phyloP scores from a whole-genome alignment of 495 filamentous ascomycete species.

The Aspergillus haitiensis region DNA sequence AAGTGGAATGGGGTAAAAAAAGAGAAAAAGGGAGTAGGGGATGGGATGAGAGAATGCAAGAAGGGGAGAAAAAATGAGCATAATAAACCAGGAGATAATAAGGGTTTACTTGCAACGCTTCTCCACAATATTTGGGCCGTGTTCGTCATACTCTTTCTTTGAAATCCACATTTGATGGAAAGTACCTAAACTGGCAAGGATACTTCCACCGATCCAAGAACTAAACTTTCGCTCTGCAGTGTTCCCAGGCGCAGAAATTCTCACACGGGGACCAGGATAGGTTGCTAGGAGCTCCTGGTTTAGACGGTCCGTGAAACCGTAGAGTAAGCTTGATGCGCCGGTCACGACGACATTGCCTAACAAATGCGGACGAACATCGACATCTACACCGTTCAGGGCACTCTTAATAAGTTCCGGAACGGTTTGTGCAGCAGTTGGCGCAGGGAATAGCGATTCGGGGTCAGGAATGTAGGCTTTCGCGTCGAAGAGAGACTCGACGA shows the following conservation, averaged over 20 bases:
- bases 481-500: slow-evolving; percentile 87
- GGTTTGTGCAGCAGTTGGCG: slow-evolving; percentile 66
- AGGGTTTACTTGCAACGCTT: slow-evolving; percentile 56
- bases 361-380: slow-evolving; percentile 80
- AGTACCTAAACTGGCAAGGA: slow-evolving; percentile 92
- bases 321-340: slow-evolving; percentile 77
- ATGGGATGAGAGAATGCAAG: not conserved
- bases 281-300: slow-evolving; percentile 75
- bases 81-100: not conserved
- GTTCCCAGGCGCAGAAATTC: slow-evolving; percentile 81
- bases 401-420: slow-evolving; percentile 77
- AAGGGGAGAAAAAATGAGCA: slow-evolving; percentile 3
- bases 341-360: slow-evolving; percentile 91
- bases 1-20: too few relatives aligned
- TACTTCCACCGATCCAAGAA: slow-evolving; percentile 95
- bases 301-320: slow-evolving; percentile 86
- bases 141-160: slow-evolving; percentile 62
- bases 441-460: slow-evolving; percentile 45
- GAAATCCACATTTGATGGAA: slow-evolving; percentile 99
- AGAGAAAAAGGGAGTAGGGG: slow-evolving; percentile 2
- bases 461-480: slow-evolving; percentile 57
- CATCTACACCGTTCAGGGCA: slow-evolving; percentile 76
- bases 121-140: slow-evolving; percentile 60
- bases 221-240: slow-evolving; percentile 85
- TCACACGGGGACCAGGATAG: slow-evolving; percentile 79